Evolutionary conservation across 345 rosid species (phyloP).

Genomic region (Populus tremula): DNA sequence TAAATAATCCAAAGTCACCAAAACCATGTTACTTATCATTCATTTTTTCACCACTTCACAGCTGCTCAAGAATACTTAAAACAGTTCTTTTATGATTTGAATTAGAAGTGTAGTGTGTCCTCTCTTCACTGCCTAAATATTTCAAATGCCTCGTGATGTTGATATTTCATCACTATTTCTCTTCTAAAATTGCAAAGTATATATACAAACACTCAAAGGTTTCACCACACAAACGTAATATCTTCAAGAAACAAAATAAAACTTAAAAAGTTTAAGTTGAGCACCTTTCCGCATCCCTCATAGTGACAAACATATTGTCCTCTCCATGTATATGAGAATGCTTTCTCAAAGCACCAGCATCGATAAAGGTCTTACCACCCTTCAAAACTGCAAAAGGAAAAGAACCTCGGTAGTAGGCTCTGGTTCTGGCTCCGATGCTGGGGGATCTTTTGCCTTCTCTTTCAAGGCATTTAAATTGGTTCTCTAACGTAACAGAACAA

Average conservation of each 20-base stretch:
- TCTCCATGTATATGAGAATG: constrained; percentile 98
- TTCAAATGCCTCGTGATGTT: no score
- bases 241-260: not conserved
- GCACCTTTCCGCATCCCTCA: constrained; percentile 86
- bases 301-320: constrained; percentile 77
- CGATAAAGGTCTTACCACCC: constrained; percentile 94
- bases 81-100: no score
- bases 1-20: no score
- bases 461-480: constrained; percentile 59
- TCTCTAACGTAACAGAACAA: constrained; percentile 40
- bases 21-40: no score
- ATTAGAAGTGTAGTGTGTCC: no score
- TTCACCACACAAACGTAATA: not conserved
- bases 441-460: constrained; percentile 67
- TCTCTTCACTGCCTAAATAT: no score
- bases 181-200: no score
- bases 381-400: constrained; percentile 86
- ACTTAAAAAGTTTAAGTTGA: not conserved
- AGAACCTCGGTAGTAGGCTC: constrained; percentile 96
- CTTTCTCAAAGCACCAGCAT: constrained; percentile 88
- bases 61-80: no score
- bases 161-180: no score
- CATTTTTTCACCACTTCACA: no score
- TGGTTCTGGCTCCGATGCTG: constrained; percentile 76
- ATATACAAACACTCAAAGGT: not conserved